Evolutionary conservation across 345 rosid genomes (phyloP).

Genomic region (Murraya paniculata): DNA sequence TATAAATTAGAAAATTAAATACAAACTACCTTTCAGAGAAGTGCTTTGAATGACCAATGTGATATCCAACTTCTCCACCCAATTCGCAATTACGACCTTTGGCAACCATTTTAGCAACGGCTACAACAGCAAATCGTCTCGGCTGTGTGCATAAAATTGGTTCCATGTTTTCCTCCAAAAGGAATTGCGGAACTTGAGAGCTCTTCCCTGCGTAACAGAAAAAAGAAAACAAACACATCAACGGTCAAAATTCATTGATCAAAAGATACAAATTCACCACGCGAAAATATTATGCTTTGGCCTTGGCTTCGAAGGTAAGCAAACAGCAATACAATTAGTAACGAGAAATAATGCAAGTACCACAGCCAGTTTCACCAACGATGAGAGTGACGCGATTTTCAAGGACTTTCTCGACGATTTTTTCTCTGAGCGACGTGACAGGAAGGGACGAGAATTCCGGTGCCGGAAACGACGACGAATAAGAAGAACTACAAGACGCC

Average conservation of each 20-base stretch:
- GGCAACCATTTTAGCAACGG: conserved; percentile 95
- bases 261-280: neutral
- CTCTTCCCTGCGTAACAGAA: conserved; percentile 61
- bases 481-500: conserved; percentile 44
- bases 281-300: neutral
- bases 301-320: neutral
- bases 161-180: conserved; percentile 61
- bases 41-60: conserved; percentile 80
- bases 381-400: conserved; percentile 96
- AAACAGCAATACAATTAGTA: neutral
- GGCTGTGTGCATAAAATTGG: conserved; percentile 91
- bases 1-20: neutral
- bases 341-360: conserved; percentile 33
- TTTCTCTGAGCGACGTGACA: conserved; percentile 54
- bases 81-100: conserved; percentile 72
- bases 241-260: conserved; percentile 1
- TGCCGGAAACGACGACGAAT: conserved; percentile 36
- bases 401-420: conserved; percentile 71
- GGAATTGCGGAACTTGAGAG: conserved; percentile 95
- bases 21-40: conserved; percentile 52
- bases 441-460: conserved; percentile 68
- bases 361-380: conserved; percentile 95
- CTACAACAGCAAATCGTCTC: conserved; percentile 93
- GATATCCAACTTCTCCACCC: conserved; percentile 91
- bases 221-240: conserved; percentile 5